Evolutionary conservation across 1,139 yeast genomes (phyloP).

Genomic region (Kodamaea sp.): DNA sequence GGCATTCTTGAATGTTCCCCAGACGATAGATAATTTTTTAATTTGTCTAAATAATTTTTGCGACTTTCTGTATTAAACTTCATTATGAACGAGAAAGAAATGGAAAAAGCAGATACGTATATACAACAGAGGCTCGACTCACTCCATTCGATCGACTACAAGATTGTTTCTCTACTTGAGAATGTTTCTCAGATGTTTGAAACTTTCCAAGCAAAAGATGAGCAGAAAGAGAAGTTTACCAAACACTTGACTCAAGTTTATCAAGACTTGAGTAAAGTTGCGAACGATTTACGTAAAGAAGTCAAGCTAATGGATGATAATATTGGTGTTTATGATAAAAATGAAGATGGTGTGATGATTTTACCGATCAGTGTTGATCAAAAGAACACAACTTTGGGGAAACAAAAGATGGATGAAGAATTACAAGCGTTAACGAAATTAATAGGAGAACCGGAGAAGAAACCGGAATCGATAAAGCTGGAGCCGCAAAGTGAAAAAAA

Average conservation of each 20-base stretch:
- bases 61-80: not conserved
- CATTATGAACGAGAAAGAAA: not conserved
- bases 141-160: conserved; percentile 40
- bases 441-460: conserved; percentile 9
- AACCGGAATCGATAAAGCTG: not conserved
- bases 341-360: conserved; percentile 48
- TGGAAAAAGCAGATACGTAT: conserved; percentile 24
- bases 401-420: conserved; percentile 42
- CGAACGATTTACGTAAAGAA: conserved; percentile 52
- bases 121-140: conserved; percentile 46
- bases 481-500: not conserved
- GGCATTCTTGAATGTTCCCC: conserved; percentile 20
- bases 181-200: conserved; percentile 37
- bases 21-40: too few relatives aligned
- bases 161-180: conserved; percentile 43
- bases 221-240: conserved; percentile 20
- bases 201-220: conserved; percentile 27
- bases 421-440: conserved; percentile 25
- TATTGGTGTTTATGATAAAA: conserved; percentile 44
- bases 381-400: conserved; percentile 57
- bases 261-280: conserved; percentile 33
- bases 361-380: conserved; percentile 60
- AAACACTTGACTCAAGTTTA: conserved; percentile 34
- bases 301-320: conserved; percentile 57
- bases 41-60: not conserved